These are phyloP conservation scores for Taiwanofungus camphoratus DNA, from an alignment of 1,284 basidiomycete species.

Conservation along the genomic window DNA sequence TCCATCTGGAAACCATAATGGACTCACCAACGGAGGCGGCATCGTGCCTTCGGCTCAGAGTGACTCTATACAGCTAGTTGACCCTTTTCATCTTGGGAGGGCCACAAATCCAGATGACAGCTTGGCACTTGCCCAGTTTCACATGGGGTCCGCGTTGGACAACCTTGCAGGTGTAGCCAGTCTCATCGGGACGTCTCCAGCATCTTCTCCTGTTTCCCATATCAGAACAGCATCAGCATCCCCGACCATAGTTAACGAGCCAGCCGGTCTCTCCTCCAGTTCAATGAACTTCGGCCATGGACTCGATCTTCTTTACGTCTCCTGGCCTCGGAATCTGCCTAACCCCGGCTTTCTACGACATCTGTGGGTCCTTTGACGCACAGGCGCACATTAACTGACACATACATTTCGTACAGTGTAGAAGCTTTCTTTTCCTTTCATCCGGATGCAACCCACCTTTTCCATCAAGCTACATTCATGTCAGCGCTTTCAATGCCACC, in stretches of 20 bases:
- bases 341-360: conserved; percentile 53
- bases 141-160: conserved; percentile 13
- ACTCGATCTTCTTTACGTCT: conserved; percentile 38
- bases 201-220: neutral
- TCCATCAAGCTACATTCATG: conserved; percentile 63
- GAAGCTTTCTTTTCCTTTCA: conserved; percentile 71
- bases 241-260: no score
- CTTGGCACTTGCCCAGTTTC: conserved; percentile 7
- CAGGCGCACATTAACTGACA: no score
- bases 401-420: neutral
- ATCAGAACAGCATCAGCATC: neutral
- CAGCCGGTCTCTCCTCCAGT: neutral
- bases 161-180: conserved; percentile 18
- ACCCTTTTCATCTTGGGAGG: neutral
- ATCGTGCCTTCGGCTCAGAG: no score
- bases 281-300: conserved; percentile 4
- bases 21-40: no score
- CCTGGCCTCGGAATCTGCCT: conserved; percentile 63
- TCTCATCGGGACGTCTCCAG: conserved; percentile 5
- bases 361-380: conserved; percentile 42
- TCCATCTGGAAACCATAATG: no score
- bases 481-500: conserved; percentile 57
- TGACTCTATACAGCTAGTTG: neutral
- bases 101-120: conserved; percentile 4
- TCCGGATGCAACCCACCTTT: conserved; percentile 58